Conservation (phyloP, 768 basidiomycete genomes). For the Tephrocybe rancida region DNA sequence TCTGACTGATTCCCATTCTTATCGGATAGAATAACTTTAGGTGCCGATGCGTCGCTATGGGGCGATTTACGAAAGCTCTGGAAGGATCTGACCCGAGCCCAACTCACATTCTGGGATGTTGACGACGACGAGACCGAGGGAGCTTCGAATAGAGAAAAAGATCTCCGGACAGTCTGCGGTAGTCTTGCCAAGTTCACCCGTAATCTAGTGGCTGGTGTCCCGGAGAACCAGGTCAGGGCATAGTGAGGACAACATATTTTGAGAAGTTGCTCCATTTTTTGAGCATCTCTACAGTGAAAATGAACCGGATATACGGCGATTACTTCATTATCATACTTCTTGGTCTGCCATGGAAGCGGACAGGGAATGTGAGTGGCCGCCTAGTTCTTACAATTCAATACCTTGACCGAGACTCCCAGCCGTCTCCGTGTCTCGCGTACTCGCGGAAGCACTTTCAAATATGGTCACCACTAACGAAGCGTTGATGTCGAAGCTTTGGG, state of each 20-base stretch:
- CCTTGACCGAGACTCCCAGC: constrained; percentile 40
- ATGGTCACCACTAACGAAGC: constrained; percentile 73
- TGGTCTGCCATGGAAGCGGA: constrained; percentile 68
- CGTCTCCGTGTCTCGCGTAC: constrained; percentile 60
- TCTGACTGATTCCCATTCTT: constrained; percentile 3
- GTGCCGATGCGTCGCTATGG: constrained; percentile 55
- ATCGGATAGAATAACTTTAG: constrained; percentile 21
- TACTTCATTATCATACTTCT: constrained; percentile 76
- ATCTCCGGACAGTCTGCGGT: constrained; percentile 43
- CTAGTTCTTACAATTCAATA: constrained; percentile 1
- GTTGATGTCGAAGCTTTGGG: constrained; percentile 63
- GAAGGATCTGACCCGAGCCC: constrained; percentile 48
- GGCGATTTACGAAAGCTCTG: constrained; percentile 55
- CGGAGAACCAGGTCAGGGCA: constrained; percentile 69
- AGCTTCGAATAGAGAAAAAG: constrained; percentile 29
- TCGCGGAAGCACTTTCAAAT: constrained; percentile 83
- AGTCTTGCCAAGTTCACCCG: constrained; percentile 77
- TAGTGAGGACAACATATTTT: constrained; percentile 54
- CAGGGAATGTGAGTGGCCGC: constrained; percentile 45
- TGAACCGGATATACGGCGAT: constrained; percentile 68
- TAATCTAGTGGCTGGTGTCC: constrained; percentile 78
- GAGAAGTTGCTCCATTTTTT: background rate
- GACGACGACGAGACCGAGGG: constrained; percentile 38
- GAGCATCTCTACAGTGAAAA: constrained; percentile 48
- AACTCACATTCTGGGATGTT: constrained; percentile 54